Evolutionary conservation across 495 filamentous ascomycete species (phyloP).

Genomic region (Ascodesmis nigricans): DNA sequence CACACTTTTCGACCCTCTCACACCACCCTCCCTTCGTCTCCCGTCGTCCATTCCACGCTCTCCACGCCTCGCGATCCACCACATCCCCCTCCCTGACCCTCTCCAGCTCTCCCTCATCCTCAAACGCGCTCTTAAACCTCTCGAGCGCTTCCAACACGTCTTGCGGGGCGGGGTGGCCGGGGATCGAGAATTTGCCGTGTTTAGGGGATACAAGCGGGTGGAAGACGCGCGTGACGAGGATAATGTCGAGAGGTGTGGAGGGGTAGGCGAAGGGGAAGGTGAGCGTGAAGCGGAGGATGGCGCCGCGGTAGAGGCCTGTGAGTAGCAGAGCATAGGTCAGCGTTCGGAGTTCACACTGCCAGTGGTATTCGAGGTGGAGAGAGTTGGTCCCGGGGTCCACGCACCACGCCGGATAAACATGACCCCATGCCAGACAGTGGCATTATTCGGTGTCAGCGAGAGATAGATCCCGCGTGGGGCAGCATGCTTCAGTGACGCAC

Average conservation of each 20-base stretch:
- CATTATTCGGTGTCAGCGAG: constrained; percentile 1
- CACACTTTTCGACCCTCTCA: constrained; percentile 2
- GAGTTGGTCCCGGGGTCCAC: too few relatives aligned
- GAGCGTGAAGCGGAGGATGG: constrained; percentile 2
- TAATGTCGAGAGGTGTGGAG: neutral
- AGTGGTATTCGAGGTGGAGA: too few relatives aligned
- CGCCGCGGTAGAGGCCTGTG: constrained; percentile 2
- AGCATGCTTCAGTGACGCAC: constrained; percentile 1
- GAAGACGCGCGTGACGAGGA: constrained; percentile 3
- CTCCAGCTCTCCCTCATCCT: constrained; percentile 2
- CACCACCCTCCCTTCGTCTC: constrained; percentile 1
- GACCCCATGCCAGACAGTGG: constrained; percentile 3
- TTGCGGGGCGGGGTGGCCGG: neutral
- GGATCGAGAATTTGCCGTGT: neutral
- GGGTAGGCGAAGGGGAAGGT: neutral
- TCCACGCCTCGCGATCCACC: constrained; percentile 4
- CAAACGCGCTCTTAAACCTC: constrained; percentile 2
- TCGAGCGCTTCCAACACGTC: constrained; percentile 1
- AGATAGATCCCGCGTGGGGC: constrained; percentile 3
- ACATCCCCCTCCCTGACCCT: neutral
- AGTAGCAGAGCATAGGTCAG: too few relatives aligned
- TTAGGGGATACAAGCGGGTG: constrained; percentile 3
- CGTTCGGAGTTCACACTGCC: too few relatives aligned
- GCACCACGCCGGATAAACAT: neutral
- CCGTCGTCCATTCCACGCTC: constrained; percentile 2